Conservation (phyloP, 2,329 filamentous ascomycete species). For the Paracorniculantispora psalliotae region DNA sequence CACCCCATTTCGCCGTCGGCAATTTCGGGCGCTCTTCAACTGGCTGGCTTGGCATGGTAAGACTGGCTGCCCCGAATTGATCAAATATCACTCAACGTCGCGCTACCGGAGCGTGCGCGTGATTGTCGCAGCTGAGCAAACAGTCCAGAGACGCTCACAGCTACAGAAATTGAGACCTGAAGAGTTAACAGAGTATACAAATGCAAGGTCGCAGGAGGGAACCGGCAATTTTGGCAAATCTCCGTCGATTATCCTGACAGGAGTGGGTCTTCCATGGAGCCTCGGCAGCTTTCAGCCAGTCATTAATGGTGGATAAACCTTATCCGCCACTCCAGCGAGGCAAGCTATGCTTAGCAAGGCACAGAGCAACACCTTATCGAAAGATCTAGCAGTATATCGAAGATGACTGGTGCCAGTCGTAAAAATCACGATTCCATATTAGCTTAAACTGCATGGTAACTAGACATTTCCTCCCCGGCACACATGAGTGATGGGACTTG, state of each 20-base stretch:
- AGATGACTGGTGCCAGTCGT: background rate
- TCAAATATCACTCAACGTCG: background rate
- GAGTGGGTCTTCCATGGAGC: background rate
- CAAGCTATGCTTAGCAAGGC: too few species aligned
- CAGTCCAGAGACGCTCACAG: background rate
- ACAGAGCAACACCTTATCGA: too few species aligned
- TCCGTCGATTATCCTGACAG: background rate
- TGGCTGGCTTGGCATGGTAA: constrained; percentile 10
- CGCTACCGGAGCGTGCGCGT: background rate
- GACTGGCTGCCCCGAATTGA: background rate
- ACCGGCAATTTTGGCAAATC: constrained; percentile 14
- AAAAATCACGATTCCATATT: background rate
- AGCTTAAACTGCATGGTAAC: background rate
- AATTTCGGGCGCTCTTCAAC: constrained; percentile 25
- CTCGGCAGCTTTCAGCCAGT: background rate
- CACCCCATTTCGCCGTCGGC: constrained; percentile 43
- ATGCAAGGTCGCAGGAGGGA: background rate
- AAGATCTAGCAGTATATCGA: too few species aligned
- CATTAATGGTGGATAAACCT: background rate
- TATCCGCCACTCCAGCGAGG: background rate
- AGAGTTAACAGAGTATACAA: background rate
- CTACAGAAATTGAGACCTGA: background rate
- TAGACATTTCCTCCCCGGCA: background rate
- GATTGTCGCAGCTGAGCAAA: background rate
- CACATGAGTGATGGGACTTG: too few species aligned